Percentiles rank a stretch among this genome's conserved stretches.
Evolutionary conservation across 148 eudicot species (phyloP).

Genomic region (Bassia scoparia): DNA sequence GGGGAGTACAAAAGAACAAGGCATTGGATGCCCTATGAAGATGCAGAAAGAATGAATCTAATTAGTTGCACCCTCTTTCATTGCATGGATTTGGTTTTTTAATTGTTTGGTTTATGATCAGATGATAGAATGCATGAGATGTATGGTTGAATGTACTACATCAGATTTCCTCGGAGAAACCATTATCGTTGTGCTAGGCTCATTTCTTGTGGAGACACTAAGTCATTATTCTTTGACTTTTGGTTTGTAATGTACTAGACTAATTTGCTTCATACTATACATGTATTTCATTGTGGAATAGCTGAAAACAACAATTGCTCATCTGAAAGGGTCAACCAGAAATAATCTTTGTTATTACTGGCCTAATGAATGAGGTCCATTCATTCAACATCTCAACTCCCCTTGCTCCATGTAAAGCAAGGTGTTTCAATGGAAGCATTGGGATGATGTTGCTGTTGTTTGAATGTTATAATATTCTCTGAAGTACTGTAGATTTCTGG

Average conservation of each 20-base stretch:
- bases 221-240: neutral
- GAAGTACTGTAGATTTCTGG: neutral
- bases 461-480: neutral
- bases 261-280: neutral
- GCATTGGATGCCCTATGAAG: neutral
- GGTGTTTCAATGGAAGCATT: neutral
- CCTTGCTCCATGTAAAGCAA: neutral
- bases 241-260: neutral
- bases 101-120: too few relatives aligned
- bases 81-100: neutral
- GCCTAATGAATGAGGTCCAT: neutral
- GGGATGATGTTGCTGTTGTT: neutral
- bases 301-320: neutral
- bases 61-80: neutral
- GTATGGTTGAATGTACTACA: neutral
- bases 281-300: neutral
- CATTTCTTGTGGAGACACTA: neutral
- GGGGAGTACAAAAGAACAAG: too few relatives aligned
- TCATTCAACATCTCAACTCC: neutral
- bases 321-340: neutral
- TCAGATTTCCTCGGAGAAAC: neutral
- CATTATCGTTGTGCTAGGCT: neutral
- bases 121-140: neutral
- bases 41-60: neutral
- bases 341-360: neutral